Base-by-base conservation (phyloP, 345 rosid genomes). In the Aurinia saxatilis region DNA sequence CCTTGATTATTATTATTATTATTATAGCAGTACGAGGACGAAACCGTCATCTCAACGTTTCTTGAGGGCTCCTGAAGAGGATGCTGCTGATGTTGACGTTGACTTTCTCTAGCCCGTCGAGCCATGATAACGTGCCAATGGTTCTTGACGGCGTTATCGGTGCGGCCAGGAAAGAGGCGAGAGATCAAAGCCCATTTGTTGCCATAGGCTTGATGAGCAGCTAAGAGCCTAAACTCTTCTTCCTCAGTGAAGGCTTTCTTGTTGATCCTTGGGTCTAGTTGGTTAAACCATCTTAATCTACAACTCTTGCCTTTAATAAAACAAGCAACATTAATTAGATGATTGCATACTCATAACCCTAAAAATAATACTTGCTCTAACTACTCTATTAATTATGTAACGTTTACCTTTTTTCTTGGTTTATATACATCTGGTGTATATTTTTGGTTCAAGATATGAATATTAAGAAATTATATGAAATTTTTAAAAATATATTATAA, bases 121-220 rank as follows among this genome's bases (percentile, higher is more conserved):
- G 99, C 95, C 97, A 87, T 93, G 17, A 93, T 81, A 18, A 93
- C 97, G 77, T 93, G 97, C 97, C 97, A 93, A 63, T 93, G 97
- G 62, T 90, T 93, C 84, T 93, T 93, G 27, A 93, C 95, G 10
- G 97, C 88, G 72, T 93, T 93, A 74, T 93, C 99, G 4, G 99
- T 90, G 59, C 99, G 83, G 10, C 99, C 99, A 0, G 96, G 99
- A 65, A 93, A 87, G 15, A 90, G 83, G 75, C 97, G 79, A 0
- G 99, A 92, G 60, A 93, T 93, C 96, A 93, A 79, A 46, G 99
- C 99, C 99, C 99, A 93, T 63, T 93, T 93, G 86, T 90, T 93
- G 1, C 99, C 99, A 63, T 85, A 85, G 17, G 87, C 73, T 60
- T 84, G 82, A 48, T 93, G 97, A 47, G 88, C 92, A 39, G 82